These are phyloP conservation scores for Daucus carota DNA, from an alignment of 129 eudicot genomes.

Conservation along the genomic window DNA sequence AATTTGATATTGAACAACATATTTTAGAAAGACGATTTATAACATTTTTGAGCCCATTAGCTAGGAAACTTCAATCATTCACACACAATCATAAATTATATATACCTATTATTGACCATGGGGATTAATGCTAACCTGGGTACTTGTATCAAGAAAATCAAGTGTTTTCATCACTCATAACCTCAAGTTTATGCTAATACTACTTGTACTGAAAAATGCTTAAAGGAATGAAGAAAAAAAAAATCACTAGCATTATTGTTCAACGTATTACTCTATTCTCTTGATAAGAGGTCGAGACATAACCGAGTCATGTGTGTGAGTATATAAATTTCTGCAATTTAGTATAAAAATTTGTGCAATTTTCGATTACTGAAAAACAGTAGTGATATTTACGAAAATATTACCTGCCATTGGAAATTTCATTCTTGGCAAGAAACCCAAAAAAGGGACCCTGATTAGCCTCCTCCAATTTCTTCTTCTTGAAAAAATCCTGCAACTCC, in stretches of 20 bases:
- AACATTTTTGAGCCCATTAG: neutral
- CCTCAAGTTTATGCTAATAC: neutral
- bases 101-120: neutral
- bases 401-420: constrained; percentile 95
- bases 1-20: no score
- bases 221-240: neutral
- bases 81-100: neutral
- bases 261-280: neutral
- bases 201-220: neutral
- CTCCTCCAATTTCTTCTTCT: constrained; percentile 71
- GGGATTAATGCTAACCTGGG: neutral
- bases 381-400: neutral
- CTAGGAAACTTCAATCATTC: neutral
- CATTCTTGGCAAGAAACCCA: constrained; percentile 80
- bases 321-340: neutral
- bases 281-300: neutral
- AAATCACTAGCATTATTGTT: neutral
- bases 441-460: constrained; percentile 80
- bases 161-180: neutral
- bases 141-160: neutral
- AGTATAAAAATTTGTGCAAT: neutral
- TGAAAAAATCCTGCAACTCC: constrained; percentile 88
- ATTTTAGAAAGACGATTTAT: neutral
- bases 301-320: neutral
- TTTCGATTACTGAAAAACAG: neutral